phyloP scores from a whole-genome alignment of 108 stramenopile species.

The Conticribra weissflogii region DNA sequence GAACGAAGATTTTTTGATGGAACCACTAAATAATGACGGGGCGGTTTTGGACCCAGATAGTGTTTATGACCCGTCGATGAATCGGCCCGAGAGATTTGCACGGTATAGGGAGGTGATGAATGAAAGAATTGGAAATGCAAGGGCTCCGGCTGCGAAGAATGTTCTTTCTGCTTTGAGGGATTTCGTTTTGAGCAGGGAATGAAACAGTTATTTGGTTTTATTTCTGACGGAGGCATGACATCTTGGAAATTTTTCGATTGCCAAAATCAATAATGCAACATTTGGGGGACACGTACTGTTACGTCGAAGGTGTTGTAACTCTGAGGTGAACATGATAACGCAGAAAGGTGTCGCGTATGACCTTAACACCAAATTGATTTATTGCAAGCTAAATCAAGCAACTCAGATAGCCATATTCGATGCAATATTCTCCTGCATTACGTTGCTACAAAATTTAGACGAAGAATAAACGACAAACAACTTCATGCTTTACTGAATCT shows the following conservation, averaged over 20 bases:
- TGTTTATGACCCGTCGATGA: slow-evolving; percentile 31
- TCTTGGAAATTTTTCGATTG: background rate
- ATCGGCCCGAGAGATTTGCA: slow-evolving; percentile 31
- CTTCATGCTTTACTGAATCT: too few relatives aligned
- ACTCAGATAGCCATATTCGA: too few relatives aligned
- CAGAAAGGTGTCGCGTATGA: too few relatives aligned
- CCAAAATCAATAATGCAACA: too few relatives aligned
- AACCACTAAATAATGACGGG: slow-evolving; percentile 44
- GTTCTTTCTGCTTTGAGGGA: slow-evolving; percentile 33
- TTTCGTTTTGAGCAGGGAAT: slow-evolving; percentile 45
- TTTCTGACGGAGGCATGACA: background rate
- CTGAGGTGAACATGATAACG: too few relatives aligned
- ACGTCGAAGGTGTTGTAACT: too few relatives aligned
- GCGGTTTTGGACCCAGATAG: slow-evolving; percentile 41
- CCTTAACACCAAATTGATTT: too few relatives aligned
- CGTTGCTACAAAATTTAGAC: too few relatives aligned
- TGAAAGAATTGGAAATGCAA: slow-evolving; percentile 31
- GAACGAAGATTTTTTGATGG: slow-evolving; percentile 44
- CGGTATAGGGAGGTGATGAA: slow-evolving; percentile 39
- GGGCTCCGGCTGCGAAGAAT: slow-evolving; percentile 31
- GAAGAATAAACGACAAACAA: too few relatives aligned
- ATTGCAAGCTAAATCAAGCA: too few relatives aligned
- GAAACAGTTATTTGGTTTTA: background rate
- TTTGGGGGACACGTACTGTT: too few relatives aligned
- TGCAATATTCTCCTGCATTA: too few relatives aligned